These are phyloP conservation scores for Penicillium janthinellum DNA, from an alignment of 2,329 filamentous ascomycete genomes.

Conservation along the genomic window DNA sequence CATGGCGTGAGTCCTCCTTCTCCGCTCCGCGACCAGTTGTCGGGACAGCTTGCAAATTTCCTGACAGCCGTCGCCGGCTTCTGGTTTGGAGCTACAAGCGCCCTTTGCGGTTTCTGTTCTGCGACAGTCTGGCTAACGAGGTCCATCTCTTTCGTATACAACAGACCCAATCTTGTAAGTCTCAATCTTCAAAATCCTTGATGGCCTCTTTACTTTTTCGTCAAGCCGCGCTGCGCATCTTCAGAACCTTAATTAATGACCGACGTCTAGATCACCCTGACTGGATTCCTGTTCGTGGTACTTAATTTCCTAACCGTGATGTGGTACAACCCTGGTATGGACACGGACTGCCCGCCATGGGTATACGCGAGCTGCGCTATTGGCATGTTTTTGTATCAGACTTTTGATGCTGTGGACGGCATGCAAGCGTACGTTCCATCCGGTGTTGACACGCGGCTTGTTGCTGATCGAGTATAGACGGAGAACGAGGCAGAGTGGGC, in stretches of 20 bases:
- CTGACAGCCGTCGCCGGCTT: not conserved
- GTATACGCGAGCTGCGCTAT: slow-evolving; percentile 91
- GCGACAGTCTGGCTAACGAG: slow-evolving; percentile 9
- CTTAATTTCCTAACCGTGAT: slow-evolving; percentile 87
- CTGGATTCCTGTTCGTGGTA: slow-evolving; percentile 86
- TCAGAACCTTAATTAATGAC: not conserved
- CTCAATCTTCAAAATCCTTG: not conserved
- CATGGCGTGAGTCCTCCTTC: slow-evolving; percentile 69
- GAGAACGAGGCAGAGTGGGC: slow-evolving; percentile 87
- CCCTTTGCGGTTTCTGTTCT: not conserved
- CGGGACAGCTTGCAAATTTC: slow-evolving; percentile 9
- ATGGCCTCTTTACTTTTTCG: not conserved
- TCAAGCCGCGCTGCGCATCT: not conserved
- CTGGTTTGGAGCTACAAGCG: not conserved
- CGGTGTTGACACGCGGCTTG: not conserved
- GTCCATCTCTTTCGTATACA: slow-evolving; percentile 5
- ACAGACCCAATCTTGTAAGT: slow-evolving; percentile 54
- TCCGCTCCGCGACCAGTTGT: not conserved
- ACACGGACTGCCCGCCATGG: slow-evolving; percentile 91
- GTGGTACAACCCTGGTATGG: slow-evolving; percentile 93
- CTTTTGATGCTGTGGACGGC: slow-evolving; percentile 96
- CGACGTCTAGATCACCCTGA: slow-evolving; percentile 71
- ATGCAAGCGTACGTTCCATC: slow-evolving; percentile 73
- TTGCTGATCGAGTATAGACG: slow-evolving; percentile 54
- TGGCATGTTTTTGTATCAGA: slow-evolving; percentile 94